Evolutionary conservation across 352 stramenopile genomes (phyloP), one percentile per base, ranked within the genome.

Genomic region (Pythium phragmitis): DNA sequence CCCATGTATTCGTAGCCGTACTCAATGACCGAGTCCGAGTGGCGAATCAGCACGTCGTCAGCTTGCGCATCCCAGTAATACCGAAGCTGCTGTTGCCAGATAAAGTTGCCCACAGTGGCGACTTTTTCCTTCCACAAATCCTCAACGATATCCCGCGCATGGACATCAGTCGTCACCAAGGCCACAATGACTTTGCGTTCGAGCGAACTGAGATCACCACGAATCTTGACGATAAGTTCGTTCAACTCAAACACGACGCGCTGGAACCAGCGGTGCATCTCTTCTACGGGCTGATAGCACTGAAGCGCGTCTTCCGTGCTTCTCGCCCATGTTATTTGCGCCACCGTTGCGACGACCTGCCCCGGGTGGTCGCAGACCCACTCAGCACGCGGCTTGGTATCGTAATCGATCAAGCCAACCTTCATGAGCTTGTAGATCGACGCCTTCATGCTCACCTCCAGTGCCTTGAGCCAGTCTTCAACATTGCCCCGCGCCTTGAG

Each of bases 1-100:
- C 94, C 94, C 87, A 98, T 96, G 71, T 98, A 98, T 72, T 98
- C 94, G 74, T 98, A 98, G 28, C 92, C 93, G 64, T 98, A 98
- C 50, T 85, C 63, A 50, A 98, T 88, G 75, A 12, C 85, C 89
- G 69, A 94, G 26, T 54, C 28, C 19, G 48, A 37, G 14, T 54
- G 48, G 82, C 3, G 86, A 96, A 68, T 97, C 89, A 93, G 81
- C 50, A 93, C 95, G 43, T 95, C 94, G 58, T 92, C 89, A 21
- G 91, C 94, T 59, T 98, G 85, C 58, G 98, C 91, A 52, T 98
- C 90, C 92, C 92, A 98, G 69, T 98, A 98, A 70, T 98, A 98
- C 1, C 92, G 86, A 34, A 98, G 75, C 62, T 98, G 95, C 66
- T 97, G 89, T 72, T 97, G 88, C 95, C 95, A 98, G 45, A 96